Evolutionary conservation across 2,329 filamentous ascomycete genomes (phyloP), one percentile per base, ranked within the genome.

Genomic region (Akanthomyces dipterigenus): DNA sequence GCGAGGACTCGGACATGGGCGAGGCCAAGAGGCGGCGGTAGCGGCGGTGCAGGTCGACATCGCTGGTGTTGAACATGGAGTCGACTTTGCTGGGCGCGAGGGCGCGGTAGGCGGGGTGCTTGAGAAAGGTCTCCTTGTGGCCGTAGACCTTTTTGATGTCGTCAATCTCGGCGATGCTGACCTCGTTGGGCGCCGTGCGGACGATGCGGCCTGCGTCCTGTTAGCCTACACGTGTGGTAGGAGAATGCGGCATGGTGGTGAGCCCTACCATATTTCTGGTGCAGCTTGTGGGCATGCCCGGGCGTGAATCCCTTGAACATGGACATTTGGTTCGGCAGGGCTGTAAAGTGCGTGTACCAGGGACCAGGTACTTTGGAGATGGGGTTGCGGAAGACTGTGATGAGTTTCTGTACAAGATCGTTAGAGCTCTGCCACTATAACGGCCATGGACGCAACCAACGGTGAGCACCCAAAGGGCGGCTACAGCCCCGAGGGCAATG

Each of bases 1-100:
- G 64, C 0, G 71, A 71, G 0, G 67, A 69, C 49, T 75, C 76
- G 16, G 74, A 77, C 62, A 77, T 70, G 20, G 75, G 68, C 1
- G 70, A 67, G 3, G 78, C 76, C 5, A 82, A 68, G 1, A 82
- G 71, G 55, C 73, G 72, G 14, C 79, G 75, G 34, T 74, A 71
- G 1, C 68, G 68, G 9, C 75, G 70, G 65, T 81, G 75, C 34
- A 72, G 70, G 2, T 74, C 67, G 1, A 73, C 63, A 50, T 81
- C 71, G 0, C 62, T 70, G 2, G 77, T 77, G 22, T 64, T 74
- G 67, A 82, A 80, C 31, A 81, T 26, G 36, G 38, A 65, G 31
- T 55, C 38, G 4, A 58, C 34, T 11, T 55, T 62, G 24, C 46
- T 59, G 3, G 56, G 38, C 12, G 75, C 59, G 18, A 69, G 9